Evolutionary conservation across 225 moss, liverwort and hornwort genomes (phyloP).

Genomic region (Lunularia cruciata): DNA sequence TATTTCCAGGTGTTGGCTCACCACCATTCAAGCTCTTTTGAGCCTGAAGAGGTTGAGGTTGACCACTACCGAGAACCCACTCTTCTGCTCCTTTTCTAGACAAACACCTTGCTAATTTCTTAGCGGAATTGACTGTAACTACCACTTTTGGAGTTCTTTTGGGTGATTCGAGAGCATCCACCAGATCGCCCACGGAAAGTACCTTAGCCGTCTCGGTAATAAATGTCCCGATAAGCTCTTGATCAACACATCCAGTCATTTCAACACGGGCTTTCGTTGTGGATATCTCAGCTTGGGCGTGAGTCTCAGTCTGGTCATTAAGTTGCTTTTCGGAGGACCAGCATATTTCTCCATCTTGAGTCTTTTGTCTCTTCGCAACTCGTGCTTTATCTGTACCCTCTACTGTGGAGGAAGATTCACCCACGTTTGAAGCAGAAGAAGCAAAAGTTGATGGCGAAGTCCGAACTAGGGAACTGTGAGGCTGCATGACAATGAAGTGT

Average conservation of each 20-base stretch:
- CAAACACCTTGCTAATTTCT: constrained; percentile 41
- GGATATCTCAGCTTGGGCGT: background rate
- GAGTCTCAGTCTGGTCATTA: background rate
- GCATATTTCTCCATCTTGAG: constrained; percentile 18
- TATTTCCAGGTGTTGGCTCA: constrained; percentile 24
- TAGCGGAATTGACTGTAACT: constrained; percentile 44
- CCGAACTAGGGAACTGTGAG: constrained; percentile 12
- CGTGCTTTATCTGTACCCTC: constrained; percentile 29
- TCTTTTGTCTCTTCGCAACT: constrained; percentile 35
- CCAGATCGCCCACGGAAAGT: background rate
- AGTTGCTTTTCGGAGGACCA: constrained; percentile 20
- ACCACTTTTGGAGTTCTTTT: constrained; percentile 25
- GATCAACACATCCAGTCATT: background rate
- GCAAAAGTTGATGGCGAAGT: constrained; percentile 2
- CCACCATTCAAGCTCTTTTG: constrained; percentile 2
- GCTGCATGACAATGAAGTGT: constrained; percentile 22
- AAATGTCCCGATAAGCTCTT: background rate
- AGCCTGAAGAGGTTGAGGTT: background rate
- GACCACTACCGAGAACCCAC: constrained; percentile 6
- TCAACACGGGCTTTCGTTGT: background rate
- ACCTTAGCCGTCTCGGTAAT: constrained; percentile 1
- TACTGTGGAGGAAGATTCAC: constrained; percentile 1
- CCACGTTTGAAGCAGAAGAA: constrained; percentile 6
- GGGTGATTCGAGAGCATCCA: background rate
- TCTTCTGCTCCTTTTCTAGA: constrained; percentile 28